Conservation (phyloP, 768 basidiomycete species). For the Collybiopsis luxurians region DNA sequence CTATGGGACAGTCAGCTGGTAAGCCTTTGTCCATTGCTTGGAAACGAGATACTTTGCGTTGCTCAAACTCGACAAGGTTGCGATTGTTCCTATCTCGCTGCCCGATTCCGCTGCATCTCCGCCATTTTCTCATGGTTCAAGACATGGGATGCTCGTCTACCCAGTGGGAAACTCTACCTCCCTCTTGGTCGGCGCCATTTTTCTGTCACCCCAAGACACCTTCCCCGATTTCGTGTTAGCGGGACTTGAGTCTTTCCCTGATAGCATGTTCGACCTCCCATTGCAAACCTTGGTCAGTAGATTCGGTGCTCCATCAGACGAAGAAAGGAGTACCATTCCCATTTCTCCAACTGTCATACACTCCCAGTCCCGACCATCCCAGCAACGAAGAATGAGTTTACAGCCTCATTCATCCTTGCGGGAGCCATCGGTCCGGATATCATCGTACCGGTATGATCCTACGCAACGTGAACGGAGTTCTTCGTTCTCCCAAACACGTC, state of each 20-base stretch:
- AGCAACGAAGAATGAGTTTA: neutral
- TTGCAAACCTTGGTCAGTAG: neutral
- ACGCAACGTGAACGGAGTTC: neutral
- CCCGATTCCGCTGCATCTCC: slow-evolving; percentile 13
- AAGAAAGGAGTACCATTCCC: slow-evolving; percentile 1
- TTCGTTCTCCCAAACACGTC: neutral
- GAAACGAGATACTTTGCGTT: neutral
- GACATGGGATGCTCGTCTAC: slow-evolving; percentile 52
- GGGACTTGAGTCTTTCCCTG: neutral
- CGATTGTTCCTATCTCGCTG: slow-evolving; percentile 37
- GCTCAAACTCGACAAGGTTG: slow-evolving; percentile 35
- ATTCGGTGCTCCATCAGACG: neutral
- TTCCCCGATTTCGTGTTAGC: slow-evolving; percentile 39
- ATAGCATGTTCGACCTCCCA: neutral
- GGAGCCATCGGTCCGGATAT: neutral
- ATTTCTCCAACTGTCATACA: slow-evolving; percentile 4
- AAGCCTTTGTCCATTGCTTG: slow-evolving; percentile 19
- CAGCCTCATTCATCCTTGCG: neutral
- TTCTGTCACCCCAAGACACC: slow-evolving; percentile 32
- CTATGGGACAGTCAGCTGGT: slow-evolving; percentile 54
- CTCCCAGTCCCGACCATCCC: neutral
- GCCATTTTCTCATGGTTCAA: slow-evolving; percentile 1
- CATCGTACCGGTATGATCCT: neutral
- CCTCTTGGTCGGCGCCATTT: slow-evolving; percentile 49
- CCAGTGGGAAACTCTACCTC: slow-evolving; percentile 51